These are phyloP conservation scores for Diaporthe aspalathi DNA, from an alignment of 2,329 filamentous ascomycete genomes.

Conservation along the genomic window DNA sequence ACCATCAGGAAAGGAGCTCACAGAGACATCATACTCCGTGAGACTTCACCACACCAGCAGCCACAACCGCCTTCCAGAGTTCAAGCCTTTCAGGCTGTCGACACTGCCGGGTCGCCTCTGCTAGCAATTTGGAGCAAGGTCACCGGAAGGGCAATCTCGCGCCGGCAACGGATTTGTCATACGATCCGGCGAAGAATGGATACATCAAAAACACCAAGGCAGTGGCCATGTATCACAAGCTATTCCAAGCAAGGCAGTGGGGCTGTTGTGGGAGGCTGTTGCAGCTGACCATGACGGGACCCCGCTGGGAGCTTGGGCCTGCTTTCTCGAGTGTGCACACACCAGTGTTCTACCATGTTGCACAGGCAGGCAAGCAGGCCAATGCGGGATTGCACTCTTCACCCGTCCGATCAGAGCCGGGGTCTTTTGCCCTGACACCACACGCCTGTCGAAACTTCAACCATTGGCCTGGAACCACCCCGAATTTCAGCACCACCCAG, in stretches of 20 bases:
- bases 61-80: slow-evolving; percentile 6
- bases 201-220: no score
- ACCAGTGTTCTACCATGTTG: background rate
- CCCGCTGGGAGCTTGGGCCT: slow-evolving; percentile 23
- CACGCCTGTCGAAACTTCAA: background rate
- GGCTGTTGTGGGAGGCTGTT: background rate
- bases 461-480: background rate
- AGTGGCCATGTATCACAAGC: background rate
- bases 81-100: background rate
- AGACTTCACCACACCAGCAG: background rate
- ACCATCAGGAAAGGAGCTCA: slow-evolving; percentile 9
- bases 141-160: background rate
- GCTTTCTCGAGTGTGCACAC: background rate
- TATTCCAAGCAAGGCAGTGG: background rate
- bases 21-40: background rate
- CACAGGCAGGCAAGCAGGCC: background rate
- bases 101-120: background rate
- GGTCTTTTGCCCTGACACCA: background rate
- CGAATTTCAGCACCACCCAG: background rate
- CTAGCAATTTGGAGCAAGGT: background rate
- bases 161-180: background rate
- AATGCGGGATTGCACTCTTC: background rate
- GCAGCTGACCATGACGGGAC: background rate
- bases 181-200: background rate
- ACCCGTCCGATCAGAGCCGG: background rate